Evolutionary conservation across 108 stramenopile species (phyloP).

Genomic region (Nitzschia palea): DNA sequence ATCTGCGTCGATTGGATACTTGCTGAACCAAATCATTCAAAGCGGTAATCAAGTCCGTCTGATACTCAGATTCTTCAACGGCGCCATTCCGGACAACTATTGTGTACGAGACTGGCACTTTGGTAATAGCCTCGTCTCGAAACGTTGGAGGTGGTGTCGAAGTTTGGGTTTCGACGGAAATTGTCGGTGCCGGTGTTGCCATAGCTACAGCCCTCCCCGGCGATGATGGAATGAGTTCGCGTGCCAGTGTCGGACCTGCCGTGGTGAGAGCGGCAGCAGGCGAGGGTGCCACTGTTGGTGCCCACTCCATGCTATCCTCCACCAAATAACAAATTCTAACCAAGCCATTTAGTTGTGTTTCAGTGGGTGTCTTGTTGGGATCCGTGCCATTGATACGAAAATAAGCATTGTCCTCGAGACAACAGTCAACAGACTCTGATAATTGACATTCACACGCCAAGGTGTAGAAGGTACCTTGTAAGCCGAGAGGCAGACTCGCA

Average conservation of each 20-base stretch:
- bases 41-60: not conserved
- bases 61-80: not conserved
- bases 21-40: not conserved
- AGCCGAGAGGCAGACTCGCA: slow-evolving; percentile 15
- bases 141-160: too few species aligned
- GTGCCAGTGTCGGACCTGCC: not conserved
- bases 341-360: slow-evolving; percentile 4
- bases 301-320: not conserved
- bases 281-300: slow-evolving; percentile 6
- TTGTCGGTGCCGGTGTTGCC: not conserved
- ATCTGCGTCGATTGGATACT: not conserved
- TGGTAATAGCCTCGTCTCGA: too few species aligned
- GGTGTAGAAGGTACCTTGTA: slow-evolving; percentile 16
- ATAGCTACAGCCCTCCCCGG: not conserved
- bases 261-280: not conserved
- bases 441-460: slow-evolving; percentile 19
- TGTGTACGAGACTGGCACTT: not conserved
- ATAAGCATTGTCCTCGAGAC: slow-evolving; percentile 31
- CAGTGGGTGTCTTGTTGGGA: slow-evolving; percentile 7
- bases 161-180: too few species aligned
- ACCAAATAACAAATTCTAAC: slow-evolving; percentile 14
- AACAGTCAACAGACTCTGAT: slow-evolving; percentile 20
- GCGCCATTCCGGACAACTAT: not conserved
- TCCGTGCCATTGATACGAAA: slow-evolving; percentile 21
- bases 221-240: too few species aligned